Base-by-base conservation (phyloP, 1,284 basidiomycete species). In the Moesziomyces sp. region DNA sequence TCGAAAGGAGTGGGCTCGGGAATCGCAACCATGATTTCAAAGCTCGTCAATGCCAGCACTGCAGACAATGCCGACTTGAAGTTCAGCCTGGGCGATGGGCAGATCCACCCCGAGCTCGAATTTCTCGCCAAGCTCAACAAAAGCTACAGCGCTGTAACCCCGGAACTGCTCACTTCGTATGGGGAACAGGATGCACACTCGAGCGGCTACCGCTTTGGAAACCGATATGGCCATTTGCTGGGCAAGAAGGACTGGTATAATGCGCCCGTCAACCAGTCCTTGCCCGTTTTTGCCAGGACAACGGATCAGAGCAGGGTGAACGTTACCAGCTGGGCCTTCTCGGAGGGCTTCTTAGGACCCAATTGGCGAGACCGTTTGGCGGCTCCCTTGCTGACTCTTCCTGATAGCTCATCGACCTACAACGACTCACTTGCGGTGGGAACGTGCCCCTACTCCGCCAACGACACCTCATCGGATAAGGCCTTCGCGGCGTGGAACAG, bases 251-350 rank as follows among this genome's bases (percentile, higher is more conserved):
- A 62, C 11, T 62, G 60, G 60, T 62, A 56, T 40, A 62, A 62
- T 28, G 49, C 48, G 23, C 53, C 60, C 9, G 28, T 52, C 44
- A 62, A 62, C 23, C 48, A 56, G 16, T 42, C 53, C 3, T 45
- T 62, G 26, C 60, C 60, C 10, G 60, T 62, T 1, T 62, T 62
- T 19, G 49, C 56, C 28, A 35, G 60, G 18, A 62, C 60, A 10
- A 62, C 60, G 13, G 60, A 62, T 21, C 60, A 62, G 43, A 52
- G 49, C 44, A 46, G 60, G 21, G 60, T 62, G 45, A 62, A 56
- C 14, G 53, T 47, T 19, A 62, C 60, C 9, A 62, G 53, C 38
- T 56, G 53, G 53, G 49, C 53, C 1, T 62, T 62, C 30, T 52
- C 60, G 19, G 45, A 56, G 23, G 53, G 53, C 33, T 56, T 62